Base-by-base conservation (phyloP, 1,284 basidiomycete genomes). In the Ceratobasidium papillatum region DNA sequence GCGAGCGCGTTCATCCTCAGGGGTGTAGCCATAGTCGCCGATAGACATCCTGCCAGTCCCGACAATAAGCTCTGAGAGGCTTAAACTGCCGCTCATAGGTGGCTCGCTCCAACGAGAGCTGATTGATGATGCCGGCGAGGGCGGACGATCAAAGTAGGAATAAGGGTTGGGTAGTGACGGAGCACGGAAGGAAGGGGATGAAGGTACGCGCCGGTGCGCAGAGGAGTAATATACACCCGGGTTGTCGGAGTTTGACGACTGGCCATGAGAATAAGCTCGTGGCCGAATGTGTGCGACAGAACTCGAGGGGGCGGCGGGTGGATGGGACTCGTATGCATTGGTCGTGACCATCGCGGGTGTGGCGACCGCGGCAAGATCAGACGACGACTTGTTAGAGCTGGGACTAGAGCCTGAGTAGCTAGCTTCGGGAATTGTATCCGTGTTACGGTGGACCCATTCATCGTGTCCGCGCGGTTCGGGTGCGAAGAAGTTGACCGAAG, bases 181-280 rank as follows among this genome's bases (percentile, higher is more conserved):
- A 9, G 68, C 59, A 54, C 68, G 54, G 30, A 71, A 71, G 1
- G 68, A 71, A 32, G 68, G 68, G 11, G 68, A 71, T 19, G 68
- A 69, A 11, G 66, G 66, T 5, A 52, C 68, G 1, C 68, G 56
- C 17, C 68, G 68, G 41, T 59, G 56, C 4, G 68, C 68, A 8
- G 68, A 45, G 25, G 68, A 71, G 27, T 71, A 71, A 30, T 71
- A 36, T 11, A 61, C 68, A 9, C 66, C 52, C 17, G 38, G 9
- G 22, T 2, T n/a, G 17, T 43, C 25, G n/a, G 59, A 41, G n/a
- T 2, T 14, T 3, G 27, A 32, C 8, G 32, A 34, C 17, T 25
- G 56, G 7, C 11, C 7, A 25, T 61, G 59, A 36, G 59, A 61
- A 22, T 43, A 43, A 17, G 59, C 59, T 34, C 59, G 59, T 25